A percentile compares a stretch with the other conserved stretches of the same genome.
Conservation (phyloP, 2,329 filamentous ascomycete species). For the Pseudopyricularia javanii region DNA sequence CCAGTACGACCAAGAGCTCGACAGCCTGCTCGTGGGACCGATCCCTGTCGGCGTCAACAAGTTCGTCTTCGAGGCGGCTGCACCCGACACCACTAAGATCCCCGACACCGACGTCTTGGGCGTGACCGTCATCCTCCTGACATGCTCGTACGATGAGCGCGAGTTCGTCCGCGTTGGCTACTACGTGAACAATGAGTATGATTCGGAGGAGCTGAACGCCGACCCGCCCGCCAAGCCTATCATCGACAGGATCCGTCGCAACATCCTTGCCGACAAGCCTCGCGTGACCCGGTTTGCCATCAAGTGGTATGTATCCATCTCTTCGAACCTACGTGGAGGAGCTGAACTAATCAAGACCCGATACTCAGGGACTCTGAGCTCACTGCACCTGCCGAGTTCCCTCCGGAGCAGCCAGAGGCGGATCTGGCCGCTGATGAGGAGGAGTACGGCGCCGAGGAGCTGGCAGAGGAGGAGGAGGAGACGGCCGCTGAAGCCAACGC, state of each 20-base stretch:
- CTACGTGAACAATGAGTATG: constrained; percentile 99
- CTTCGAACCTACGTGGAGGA: constrained; percentile 1
- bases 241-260: constrained; percentile 83
- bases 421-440: constrained; percentile 77
- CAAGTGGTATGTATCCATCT: constrained; percentile 63
- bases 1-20: constrained; percentile 96
- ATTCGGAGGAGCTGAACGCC: constrained; percentile 74
- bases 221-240: constrained; percentile 88
- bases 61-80: constrained; percentile 92
- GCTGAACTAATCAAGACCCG: constrained; percentile 9
- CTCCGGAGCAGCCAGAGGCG: constrained; percentile 93
- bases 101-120: constrained; percentile 91
- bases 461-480: constrained; percentile 56
- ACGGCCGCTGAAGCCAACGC: constrained; percentile 30
- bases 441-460: constrained; percentile 84
- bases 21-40: constrained; percentile 92
- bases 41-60: constrained; percentile 97
- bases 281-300: constrained; percentile 95
- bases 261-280: constrained; percentile 92
- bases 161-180: constrained; percentile 98
- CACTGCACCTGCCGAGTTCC: constrained; percentile 88
- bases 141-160: constrained; percentile 88
- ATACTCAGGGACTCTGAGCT: constrained; percentile 82
- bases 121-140: constrained; percentile 92
- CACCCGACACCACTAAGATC: constrained; percentile 81